Percentiles rank a stretch among this genome's conserved stretches.
Conservation (phyloP, 768 basidiomycete species). For the Boletus patriciae region DNA sequence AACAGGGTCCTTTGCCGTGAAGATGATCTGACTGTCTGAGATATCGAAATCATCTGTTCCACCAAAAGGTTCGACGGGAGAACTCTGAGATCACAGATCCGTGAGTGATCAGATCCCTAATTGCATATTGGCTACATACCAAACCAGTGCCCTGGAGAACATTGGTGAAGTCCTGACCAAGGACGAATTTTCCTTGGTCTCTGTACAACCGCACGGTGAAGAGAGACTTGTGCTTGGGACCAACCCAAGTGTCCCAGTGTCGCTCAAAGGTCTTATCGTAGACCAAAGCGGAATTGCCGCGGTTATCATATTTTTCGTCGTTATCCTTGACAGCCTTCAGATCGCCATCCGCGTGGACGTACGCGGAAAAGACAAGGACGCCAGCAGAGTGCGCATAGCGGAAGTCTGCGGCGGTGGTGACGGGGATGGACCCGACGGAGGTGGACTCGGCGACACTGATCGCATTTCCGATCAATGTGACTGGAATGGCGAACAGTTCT, state of each 20-base stretch:
- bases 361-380: conserved; percentile 80
- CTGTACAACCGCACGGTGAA: conserved; percentile 64
- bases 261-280: conserved; percentile 68
- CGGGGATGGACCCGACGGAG: conserved; percentile 65
- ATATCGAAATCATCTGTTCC: conserved; percentile 79
- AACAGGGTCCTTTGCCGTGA: conserved; percentile 82
- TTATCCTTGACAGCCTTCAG: conserved; percentile 65
- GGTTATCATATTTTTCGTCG: conserved; percentile 69
- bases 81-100: conserved; percentile 41
- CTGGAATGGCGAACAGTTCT: conserved; percentile 58
- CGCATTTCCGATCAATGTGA: conserved; percentile 43
- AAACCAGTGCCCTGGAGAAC: conserved; percentile 67
- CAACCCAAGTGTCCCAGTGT: conserved; percentile 82
- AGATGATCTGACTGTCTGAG: conserved; percentile 65
- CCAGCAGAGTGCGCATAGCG: conserved; percentile 56
- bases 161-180: conserved; percentile 55
- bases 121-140: conserved; percentile 41
- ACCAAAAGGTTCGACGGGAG: conserved; percentile 87
- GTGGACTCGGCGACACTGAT: conserved; percentile 39
- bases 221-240: conserved; percentile 67
- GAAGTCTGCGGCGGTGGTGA: conserved; percentile 69
- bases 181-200: conserved; percentile 49
- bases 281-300: conserved; percentile 70
- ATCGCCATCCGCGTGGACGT: conserved; percentile 75
- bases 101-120: not conserved